These are phyloP conservation scores for Penicillium hesseltinei DNA, from an alignment of 2,329 filamentous ascomycete genomes.

Conservation along the genomic window DNA sequence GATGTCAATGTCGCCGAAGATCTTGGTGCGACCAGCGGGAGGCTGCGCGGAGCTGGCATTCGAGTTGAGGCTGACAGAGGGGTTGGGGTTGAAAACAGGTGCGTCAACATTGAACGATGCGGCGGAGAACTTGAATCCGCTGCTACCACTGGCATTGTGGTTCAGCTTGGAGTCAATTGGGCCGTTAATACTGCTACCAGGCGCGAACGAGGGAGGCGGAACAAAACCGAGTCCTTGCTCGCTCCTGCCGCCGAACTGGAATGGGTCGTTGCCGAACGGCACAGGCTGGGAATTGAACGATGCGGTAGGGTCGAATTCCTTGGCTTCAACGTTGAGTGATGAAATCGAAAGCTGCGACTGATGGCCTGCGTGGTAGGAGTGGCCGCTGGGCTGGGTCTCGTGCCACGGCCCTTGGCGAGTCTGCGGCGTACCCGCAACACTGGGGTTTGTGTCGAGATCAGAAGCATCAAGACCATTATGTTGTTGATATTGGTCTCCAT, in stretches of 20 bases:
- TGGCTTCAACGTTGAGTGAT: slow-evolving; percentile 83
- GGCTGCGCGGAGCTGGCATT: slow-evolving; percentile 23
- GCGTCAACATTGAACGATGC: slow-evolving; percentile 73
- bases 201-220: slow-evolving; percentile 68
- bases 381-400: slow-evolving; percentile 32
- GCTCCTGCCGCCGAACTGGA: slow-evolving; percentile 40
- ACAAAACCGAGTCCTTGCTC: slow-evolving; percentile 42
- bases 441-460: slow-evolving; percentile 72
- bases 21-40: slow-evolving; percentile 40
- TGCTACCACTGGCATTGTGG: slow-evolving; percentile 21
- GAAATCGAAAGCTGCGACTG: slow-evolving; percentile 68
- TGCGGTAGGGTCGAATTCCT: slow-evolving; percentile 70
- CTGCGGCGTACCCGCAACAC: slow-evolving; percentile 64
- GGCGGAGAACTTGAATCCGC: slow-evolving; percentile 64
- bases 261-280: slow-evolving; percentile 44
- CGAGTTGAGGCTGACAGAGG: slow-evolving; percentile 42
- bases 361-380: slow-evolving; percentile 50
- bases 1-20: slow-evolving; percentile 67
- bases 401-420: slow-evolving; percentile 35
- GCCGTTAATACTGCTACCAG: slow-evolving; percentile 35
- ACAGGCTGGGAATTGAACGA: slow-evolving; percentile 50
- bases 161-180: slow-evolving; percentile 16
- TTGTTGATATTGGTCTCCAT: slow-evolving; percentile 32
- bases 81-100: slow-evolving; percentile 74
- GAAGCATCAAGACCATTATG: slow-evolving; percentile 52